phyloP scores from a whole-genome alignment of 139 green algal species.

The Helicosporidium sp. region DNA sequence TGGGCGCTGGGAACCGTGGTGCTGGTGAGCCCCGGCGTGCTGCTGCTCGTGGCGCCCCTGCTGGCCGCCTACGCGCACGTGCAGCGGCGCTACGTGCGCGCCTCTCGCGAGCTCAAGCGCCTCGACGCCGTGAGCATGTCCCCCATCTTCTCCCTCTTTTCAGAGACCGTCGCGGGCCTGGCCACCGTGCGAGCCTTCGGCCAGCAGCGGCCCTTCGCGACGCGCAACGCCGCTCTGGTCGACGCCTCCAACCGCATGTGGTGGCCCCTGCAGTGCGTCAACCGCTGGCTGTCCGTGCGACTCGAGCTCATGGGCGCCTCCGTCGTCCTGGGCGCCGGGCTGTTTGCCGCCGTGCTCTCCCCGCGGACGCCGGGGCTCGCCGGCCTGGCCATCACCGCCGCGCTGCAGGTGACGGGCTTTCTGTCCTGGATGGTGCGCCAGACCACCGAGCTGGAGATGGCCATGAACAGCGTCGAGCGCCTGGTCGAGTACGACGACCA shows the following conservation, averaged over 20 bases:
- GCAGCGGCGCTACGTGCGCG: constrained; percentile 51
- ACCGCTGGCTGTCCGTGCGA: constrained; percentile 79
- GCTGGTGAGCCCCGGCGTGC: constrained; percentile 30
- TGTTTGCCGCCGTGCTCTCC: constrained; percentile 36
- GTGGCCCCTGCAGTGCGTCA: constrained; percentile 55
- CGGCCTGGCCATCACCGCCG: constrained; percentile 69
- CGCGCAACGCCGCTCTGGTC: constrained; percentile 27
- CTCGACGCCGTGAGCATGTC: constrained; percentile 57
- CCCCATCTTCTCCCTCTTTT: constrained; percentile 55
- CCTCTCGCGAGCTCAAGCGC: constrained; percentile 63
- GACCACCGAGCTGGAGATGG: constrained; percentile 61
- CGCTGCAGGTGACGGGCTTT: constrained; percentile 55
- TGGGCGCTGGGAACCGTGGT: constrained; percentile 39
- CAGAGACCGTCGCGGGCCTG: constrained; percentile 34
- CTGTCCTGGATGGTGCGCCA: constrained; percentile 45
- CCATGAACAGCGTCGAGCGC: constrained; percentile 82
- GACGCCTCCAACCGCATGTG: constrained; percentile 43
- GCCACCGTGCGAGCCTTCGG: constrained; percentile 64
- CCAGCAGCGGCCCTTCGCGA: constrained; percentile 29
- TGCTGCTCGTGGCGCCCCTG: constrained; percentile 39
- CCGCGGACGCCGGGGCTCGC: constrained; percentile 50
- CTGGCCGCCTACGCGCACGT: constrained; percentile 35
- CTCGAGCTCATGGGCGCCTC: constrained; percentile 74
- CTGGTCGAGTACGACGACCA: constrained; percentile 55
- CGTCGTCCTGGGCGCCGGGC: constrained; percentile 31